Base-by-base conservation (phyloP, 805 yeast species). In the Ogataea paradorogensis region DNA sequence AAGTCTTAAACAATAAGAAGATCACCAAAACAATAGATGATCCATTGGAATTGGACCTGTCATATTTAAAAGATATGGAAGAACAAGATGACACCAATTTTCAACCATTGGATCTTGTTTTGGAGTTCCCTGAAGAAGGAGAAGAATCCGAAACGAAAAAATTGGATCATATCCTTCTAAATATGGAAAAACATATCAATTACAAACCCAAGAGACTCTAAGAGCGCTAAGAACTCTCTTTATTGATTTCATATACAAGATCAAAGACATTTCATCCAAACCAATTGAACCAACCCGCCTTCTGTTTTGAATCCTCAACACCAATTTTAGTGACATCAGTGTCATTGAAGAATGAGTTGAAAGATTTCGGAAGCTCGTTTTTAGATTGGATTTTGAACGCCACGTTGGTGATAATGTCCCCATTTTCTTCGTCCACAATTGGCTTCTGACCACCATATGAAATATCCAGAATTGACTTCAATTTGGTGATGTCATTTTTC, bases 401-500 rank as follows among this genome's bases (percentile, higher is more conserved):
- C 25, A 57, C 60, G 18, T 56, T 51, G 7, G 57, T 43, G 14
- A 47, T 37, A 14, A 54, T 51, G 26, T 45, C 53, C 8, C 51
- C 55, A 14, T 52, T 56, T 14, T 50, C 53, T 13, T 63, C 43
- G 35, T 27, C 36, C 28, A 29, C 33, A 34, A 33, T 37, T 37
- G 6, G 54, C 7, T 24, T 38, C 14, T 41, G 38, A 9, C 55
- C 38, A 7, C 42, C 58, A 26, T 57, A 53, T 6, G 53, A 42
- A 5, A 55, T 48, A 25, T 54, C 89, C 35, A 84, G 63, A 15
- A 82, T 63, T 42, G 77, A 74, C 48, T 66, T 69, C 37, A 84
- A 64, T 45, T 71, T 74, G 16, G 62, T 43, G 3, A 81, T 38
- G 54, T 88, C 96, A 42, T 78, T 70, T 52, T 73, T 76, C 58